phyloP scores from a whole-genome alignment of 495 filamentous ascomycete species.

The Talaromyces trachyspermus region DNA sequence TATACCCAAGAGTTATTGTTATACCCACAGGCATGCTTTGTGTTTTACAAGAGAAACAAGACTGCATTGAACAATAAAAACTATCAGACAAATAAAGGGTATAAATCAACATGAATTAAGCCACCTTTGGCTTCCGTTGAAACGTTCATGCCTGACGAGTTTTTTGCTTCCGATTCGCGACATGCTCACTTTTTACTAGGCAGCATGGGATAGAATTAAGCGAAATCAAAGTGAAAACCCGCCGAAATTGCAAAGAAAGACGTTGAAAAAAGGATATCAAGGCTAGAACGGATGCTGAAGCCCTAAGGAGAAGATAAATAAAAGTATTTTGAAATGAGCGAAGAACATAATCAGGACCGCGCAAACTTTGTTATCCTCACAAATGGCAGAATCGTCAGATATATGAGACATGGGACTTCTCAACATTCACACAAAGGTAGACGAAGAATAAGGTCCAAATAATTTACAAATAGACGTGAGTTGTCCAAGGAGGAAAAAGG shows the following conservation, averaged over 20 bases:
- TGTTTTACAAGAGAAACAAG: too few relatives aligned
- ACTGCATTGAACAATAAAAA: too few relatives aligned
- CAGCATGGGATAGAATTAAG: too few relatives aligned
- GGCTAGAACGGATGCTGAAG: not conserved
- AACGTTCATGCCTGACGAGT: not conserved
- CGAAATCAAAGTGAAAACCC: not conserved
- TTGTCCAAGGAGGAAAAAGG: not conserved
- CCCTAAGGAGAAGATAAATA: not conserved
- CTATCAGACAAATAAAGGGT: constrained; percentile 2
- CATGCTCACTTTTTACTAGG: too few relatives aligned
- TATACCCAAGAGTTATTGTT: too few relatives aligned
- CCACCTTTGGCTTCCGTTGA: not conserved
- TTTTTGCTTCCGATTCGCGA: not conserved
- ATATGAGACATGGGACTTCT: not conserved
- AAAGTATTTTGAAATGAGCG: not conserved
- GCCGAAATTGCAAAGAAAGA: not conserved
- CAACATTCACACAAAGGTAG: not conserved
- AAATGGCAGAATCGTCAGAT: not conserved
- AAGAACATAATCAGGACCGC: not conserved
- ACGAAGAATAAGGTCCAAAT: not conserved
- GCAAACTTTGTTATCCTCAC: not conserved
- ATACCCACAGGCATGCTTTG: too few relatives aligned
- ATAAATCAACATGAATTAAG: constrained; percentile 1
- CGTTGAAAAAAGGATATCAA: not conserved
- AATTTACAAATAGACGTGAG: not conserved